Conservation (phyloP, 371 early-diverging fungal genomes). For the Mucor irregularis region DNA sequence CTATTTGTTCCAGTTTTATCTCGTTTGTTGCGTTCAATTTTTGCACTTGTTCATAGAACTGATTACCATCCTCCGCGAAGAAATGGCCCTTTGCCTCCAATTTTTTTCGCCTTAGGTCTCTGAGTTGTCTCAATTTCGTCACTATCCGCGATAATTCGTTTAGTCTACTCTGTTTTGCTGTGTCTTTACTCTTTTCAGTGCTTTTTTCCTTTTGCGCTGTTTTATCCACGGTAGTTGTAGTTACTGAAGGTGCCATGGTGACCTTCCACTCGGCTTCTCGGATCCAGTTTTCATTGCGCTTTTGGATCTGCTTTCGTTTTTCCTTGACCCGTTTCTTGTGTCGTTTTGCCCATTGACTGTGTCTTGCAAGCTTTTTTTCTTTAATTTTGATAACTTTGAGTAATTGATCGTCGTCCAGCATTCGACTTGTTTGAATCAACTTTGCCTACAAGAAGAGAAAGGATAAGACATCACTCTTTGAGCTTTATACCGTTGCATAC, state of each 20-base stretch:
- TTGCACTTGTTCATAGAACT: slow-evolving; percentile 45
- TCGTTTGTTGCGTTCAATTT: slow-evolving; percentile 24
- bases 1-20: neutral
- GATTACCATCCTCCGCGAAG: slow-evolving; percentile 50
- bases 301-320: neutral
- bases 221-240: neutral
- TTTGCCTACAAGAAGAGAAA: slow-evolving; percentile 12
- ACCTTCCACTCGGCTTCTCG: slow-evolving; percentile 20
- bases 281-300: slow-evolving; percentile 9
- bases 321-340: slow-evolving; percentile 6
- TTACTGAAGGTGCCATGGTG: neutral
- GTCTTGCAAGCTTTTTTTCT: slow-evolving; percentile 14
- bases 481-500: too few species aligned
- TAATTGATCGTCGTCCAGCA: neutral
- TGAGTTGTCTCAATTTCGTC: slow-evolving; percentile 11
- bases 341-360: slow-evolving; percentile 18
- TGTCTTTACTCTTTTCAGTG: neutral
- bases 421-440: slow-evolving; percentile 14
- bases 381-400: slow-evolving; percentile 4
- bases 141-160: slow-evolving; percentile 11
- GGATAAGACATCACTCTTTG: neutral
- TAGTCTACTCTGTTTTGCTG: slow-evolving; percentile 1
- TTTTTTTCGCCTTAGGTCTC: slow-evolving; percentile 16
- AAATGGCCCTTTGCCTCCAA: slow-evolving; percentile 41
- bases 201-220: neutral